Evolutionary conservation across 768 basidiomycete genomes (phyloP).

Genomic region (Psilocybe azurescens): DNA sequence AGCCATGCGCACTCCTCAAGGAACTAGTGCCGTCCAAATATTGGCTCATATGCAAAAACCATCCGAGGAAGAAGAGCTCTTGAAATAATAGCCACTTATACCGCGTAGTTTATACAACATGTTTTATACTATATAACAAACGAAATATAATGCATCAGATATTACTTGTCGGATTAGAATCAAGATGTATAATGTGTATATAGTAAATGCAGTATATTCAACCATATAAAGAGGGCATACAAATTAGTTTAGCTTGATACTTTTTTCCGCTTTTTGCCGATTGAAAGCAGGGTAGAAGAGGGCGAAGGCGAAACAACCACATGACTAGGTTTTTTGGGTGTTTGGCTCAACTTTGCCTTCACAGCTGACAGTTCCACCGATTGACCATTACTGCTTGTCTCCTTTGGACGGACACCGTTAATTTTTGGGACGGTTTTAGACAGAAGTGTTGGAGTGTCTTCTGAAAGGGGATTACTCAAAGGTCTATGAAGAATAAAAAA

Average conservation of each 20-base stretch:
- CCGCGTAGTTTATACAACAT: not conserved
- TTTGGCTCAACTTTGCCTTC: constrained; percentile 8
- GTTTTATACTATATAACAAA: not conserved
- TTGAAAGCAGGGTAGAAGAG: constrained; percentile 31
- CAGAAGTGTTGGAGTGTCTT: not conserved
- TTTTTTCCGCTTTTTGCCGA: constrained; percentile 65
- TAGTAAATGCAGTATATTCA: not conserved
- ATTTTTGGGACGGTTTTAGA: constrained; percentile 1
- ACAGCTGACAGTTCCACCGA: not conserved
- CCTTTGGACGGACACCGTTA: not conserved
- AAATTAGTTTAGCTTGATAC: constrained; percentile 23
- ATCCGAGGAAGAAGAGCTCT: constrained; percentile 48
- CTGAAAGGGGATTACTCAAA: not conserved
- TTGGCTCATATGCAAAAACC: constrained; percentile 45
- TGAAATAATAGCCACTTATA: constrained; percentile 13
- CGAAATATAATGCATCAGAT: not conserved
- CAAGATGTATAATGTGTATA: not conserved
- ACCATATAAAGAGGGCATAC: not conserved
- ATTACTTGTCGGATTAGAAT: not conserved
- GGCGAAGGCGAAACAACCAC: constrained; percentile 6
- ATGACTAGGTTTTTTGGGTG: constrained; percentile 8
- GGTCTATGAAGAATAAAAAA: not conserved
- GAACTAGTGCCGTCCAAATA: constrained; percentile 14
- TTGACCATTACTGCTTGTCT: constrained; percentile 4
- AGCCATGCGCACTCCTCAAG: not conserved